phyloP scores from a whole-genome alignment of 2,329 filamentous ascomycete genomes.

The Fusarium sp. region DNA sequence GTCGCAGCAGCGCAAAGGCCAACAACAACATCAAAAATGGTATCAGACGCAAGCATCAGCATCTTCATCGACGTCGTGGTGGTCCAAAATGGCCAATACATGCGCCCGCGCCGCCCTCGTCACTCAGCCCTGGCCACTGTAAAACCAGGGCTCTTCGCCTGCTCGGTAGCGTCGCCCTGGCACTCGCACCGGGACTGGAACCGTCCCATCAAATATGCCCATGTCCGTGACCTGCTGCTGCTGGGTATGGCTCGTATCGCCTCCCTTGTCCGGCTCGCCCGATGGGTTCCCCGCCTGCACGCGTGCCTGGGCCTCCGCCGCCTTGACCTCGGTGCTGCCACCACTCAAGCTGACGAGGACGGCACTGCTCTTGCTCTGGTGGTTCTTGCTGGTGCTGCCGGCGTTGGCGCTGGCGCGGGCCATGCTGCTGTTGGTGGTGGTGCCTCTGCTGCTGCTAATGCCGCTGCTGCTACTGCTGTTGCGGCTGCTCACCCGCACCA shows the following conservation, averaged over 20 bases:
- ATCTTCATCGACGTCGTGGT: constrained; percentile 17
- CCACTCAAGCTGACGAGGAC: constrained; percentile 8
- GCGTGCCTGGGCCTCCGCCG: constrained; percentile 37
- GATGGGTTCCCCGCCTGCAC: constrained; percentile 31
- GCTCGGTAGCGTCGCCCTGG: constrained; percentile 66
- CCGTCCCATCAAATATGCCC: constrained; percentile 62
- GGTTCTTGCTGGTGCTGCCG: constrained; percentile 22
- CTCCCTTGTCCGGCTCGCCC: constrained; percentile 34
- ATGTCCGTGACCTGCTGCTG: constrained; percentile 31
- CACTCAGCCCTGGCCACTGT: constrained; percentile 44
- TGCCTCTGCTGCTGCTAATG: constrained; percentile 24
- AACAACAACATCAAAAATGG: constrained; percentile 15
- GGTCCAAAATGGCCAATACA: constrained; percentile 21
- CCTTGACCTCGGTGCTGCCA: constrained; percentile 35
- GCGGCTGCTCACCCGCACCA: constrained; percentile 69
- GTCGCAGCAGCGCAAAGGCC: constrained; percentile 22
- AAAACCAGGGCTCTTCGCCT: constrained; percentile 59
- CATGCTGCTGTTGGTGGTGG: constrained; percentile 22
- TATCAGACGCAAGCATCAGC: constrained; percentile 27
- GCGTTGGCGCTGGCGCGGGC: neutral
- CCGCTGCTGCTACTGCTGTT: constrained; percentile 28
- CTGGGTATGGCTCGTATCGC: constrained; percentile 33
- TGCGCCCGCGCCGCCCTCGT: constrained; percentile 22
- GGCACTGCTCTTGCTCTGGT: constrained; percentile 8
- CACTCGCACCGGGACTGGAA: constrained; percentile 74